phyloP scores from a whole-genome alignment of 176 grass and related monocot genomes.

The Paspalum notatum region DNA sequence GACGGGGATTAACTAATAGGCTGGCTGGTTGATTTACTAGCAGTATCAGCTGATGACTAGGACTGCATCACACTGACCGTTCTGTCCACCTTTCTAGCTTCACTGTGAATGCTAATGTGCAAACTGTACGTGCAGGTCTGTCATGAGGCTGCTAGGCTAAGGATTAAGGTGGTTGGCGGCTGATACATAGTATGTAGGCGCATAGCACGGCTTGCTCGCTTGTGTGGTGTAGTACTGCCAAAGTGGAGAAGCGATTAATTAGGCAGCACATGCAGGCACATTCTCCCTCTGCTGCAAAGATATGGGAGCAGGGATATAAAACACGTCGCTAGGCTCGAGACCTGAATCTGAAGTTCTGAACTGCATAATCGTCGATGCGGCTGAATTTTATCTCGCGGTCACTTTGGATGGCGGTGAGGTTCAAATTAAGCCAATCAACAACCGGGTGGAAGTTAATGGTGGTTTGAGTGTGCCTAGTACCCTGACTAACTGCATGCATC shows the following conservation, averaged over 20 bases:
- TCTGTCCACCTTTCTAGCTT: constrained; percentile 17
- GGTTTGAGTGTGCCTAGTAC: too few species aligned
- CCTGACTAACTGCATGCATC: too few species aligned
- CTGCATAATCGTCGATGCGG: not conserved
- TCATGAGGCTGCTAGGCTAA: not conserved
- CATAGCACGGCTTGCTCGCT: constrained; percentile 11
- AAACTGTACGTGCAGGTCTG: not conserved
- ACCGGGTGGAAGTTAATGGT: too few species aligned
- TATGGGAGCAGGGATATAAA: constrained; percentile 20
- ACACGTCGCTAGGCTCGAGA: not conserved
- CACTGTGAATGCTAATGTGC: not conserved
- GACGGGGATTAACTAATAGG: constrained; percentile 26
- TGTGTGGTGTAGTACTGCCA: not conserved
- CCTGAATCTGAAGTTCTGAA: not conserved
- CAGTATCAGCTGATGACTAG: not conserved
- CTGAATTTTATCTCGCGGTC: not conserved
- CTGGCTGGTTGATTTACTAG: not conserved
- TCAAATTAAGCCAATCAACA: not conserved
- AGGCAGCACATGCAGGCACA: constrained; percentile 34
- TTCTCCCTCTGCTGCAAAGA: constrained; percentile 24
- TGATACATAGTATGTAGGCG: not conserved
- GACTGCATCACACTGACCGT: constrained; percentile 35
- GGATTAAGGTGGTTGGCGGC: not conserved
- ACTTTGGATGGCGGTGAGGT: constrained; percentile 6
- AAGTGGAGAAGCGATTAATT: constrained; percentile 4